Evolutionary conservation across 192 early-diverging fungal genomes (phyloP).

Genomic region (Linnemannia zychae): DNA sequence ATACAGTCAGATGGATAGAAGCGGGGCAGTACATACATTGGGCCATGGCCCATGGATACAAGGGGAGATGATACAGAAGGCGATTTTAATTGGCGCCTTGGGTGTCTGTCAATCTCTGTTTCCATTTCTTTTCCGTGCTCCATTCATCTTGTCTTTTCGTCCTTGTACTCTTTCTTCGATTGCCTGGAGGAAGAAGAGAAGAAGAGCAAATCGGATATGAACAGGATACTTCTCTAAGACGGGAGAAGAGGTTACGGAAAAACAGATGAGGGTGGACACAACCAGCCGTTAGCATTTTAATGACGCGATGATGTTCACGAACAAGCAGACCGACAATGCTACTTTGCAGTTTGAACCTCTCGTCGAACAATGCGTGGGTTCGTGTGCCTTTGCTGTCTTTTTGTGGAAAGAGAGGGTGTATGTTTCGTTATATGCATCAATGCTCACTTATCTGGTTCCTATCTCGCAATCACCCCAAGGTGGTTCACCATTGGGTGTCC

Average conservation of each 20-base stretch:
- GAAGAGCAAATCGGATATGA: not conserved
- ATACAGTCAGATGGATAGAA: not conserved
- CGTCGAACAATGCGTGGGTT: not conserved
- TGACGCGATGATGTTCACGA: not conserved
- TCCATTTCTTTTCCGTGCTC: not conserved
- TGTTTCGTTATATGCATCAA: too few species aligned
- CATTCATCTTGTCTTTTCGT: not conserved
- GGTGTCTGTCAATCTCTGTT: not conserved
- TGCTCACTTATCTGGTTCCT: too few species aligned
- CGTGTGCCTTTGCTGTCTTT: too few species aligned
- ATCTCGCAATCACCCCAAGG: too few species aligned
- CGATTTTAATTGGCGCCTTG: not conserved
- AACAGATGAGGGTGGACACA: not conserved
- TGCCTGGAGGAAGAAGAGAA: not conserved
- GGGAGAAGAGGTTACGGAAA: not conserved
- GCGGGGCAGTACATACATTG: not conserved
- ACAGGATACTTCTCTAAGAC: not conserved
- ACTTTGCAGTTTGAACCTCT: not conserved
- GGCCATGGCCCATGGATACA: not conserved
- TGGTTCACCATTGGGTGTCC: not conserved
- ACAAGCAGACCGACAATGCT: not conserved
- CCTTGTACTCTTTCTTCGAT: not conserved
- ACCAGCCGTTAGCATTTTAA: not conserved
- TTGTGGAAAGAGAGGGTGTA: too few species aligned
- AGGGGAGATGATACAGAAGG: not conserved